Evolutionary conservation across 1,284 basidiomycete genomes (phyloP).

Genomic region (Pseudozyma tsukubaensis): DNA sequence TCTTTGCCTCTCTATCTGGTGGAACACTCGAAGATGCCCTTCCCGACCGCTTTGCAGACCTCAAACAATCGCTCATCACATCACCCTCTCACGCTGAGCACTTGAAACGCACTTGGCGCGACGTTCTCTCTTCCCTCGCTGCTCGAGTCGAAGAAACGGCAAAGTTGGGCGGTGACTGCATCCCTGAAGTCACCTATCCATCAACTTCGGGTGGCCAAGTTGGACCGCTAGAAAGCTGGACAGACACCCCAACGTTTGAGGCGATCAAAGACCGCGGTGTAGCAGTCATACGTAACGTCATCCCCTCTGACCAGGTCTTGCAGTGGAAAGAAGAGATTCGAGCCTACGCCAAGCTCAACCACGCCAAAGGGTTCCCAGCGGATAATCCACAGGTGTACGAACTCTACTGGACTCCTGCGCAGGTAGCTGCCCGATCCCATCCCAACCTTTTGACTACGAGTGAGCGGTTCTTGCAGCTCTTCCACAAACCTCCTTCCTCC

Average conservation of each 20-base stretch:
- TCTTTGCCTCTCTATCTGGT: constrained; percentile 56
- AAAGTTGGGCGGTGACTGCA: constrained; percentile 17
- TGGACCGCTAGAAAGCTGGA: constrained; percentile 30
- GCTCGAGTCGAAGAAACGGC: constrained; percentile 24
- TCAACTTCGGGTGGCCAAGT: constrained; percentile 2
- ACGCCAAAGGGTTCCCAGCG: constrained; percentile 54
- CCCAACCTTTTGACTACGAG: constrained; percentile 43
- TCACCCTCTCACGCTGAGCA: constrained; percentile 26
- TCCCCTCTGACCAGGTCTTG: constrained; percentile 30
- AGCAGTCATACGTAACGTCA: constrained; percentile 51
- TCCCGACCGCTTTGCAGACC: constrained; percentile 44
- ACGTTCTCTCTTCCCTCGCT: constrained; percentile 34
- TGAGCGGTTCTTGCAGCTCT: constrained; percentile 45
- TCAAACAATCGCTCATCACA: constrained; percentile 45
- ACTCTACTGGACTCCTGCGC: constrained; percentile 55
- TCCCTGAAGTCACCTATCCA: constrained; percentile 47
- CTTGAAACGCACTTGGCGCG: constrained; percentile 37
- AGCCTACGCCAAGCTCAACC: constrained; percentile 40
- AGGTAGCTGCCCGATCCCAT: constrained; percentile 48
- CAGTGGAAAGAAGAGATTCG: constrained; percentile 52
- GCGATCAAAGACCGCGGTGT: constrained; percentile 51
- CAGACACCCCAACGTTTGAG: constrained; percentile 22
- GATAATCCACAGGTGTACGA: constrained; percentile 61
- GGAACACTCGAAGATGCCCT: constrained; percentile 50
- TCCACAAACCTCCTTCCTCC: constrained; percentile 37